These are phyloP conservation scores for Salicornia ramosissima DNA, from an alignment of 148 eudicot species.

Conservation along the genomic window DNA sequence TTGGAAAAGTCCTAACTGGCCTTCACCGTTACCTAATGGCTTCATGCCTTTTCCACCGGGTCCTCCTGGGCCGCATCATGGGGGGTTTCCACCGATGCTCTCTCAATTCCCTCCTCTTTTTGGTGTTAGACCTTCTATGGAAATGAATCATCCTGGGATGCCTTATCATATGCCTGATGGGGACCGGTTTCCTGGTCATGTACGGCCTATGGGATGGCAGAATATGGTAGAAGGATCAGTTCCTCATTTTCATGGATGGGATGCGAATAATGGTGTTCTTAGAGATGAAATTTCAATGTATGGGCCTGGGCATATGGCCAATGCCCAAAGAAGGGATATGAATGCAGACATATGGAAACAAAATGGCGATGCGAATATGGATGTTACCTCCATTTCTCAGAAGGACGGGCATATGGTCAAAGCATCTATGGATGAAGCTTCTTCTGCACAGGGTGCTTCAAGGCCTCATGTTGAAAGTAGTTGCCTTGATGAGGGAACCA, in stretches of 20 bases:
- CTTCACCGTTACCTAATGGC: conserved; percentile 73
- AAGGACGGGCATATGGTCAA: conserved; percentile 38
- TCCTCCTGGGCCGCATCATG: conserved; percentile 65
- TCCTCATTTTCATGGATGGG: conserved; percentile 67
- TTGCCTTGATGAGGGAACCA: conserved; percentile 35
- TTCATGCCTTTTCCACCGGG: conserved; percentile 76
- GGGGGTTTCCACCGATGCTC: conserved; percentile 65
- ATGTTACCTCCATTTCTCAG: conserved; percentile 35
- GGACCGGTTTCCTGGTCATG: conserved; percentile 61
- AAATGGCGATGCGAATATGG: conserved; percentile 43
- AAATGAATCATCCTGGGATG: conserved; percentile 57
- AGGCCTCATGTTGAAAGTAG: conserved; percentile 36
- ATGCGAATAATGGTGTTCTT: conserved; percentile 53
- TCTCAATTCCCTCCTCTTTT: conserved; percentile 72
- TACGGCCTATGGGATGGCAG: conserved; percentile 71
- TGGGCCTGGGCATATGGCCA: conserved; percentile 34
- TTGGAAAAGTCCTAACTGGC: conserved; percentile 91
- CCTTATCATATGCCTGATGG: conserved; percentile 72
- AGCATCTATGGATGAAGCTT: conserved; percentile 43
- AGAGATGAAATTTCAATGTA: conserved; percentile 62
- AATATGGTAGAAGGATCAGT: conserved; percentile 52
- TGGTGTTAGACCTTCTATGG: conserved; percentile 71
- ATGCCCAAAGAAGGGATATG: conserved; percentile 49
- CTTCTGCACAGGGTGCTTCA: conserved; percentile 37
- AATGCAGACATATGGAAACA: conserved; percentile 62